Conservation (phyloP, 768 basidiomycete species). For the Filobasidium floriforme region DNA sequence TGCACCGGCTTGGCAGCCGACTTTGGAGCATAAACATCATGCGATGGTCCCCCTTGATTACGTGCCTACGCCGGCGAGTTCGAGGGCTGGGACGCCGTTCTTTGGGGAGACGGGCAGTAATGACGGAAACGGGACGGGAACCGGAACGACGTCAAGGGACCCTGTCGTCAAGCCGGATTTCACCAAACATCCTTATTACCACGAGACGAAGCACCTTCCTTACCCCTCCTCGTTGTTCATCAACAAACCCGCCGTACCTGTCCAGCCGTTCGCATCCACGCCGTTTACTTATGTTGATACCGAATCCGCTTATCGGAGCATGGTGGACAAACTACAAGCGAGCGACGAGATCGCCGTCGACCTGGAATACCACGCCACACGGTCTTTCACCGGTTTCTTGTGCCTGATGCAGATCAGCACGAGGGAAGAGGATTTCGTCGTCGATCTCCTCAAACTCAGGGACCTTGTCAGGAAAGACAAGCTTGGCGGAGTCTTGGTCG, state of each 20-base stretch:
- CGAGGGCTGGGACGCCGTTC: constrained; percentile 17
- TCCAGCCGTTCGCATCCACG: constrained; percentile 56
- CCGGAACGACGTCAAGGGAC: constrained; percentile 6
- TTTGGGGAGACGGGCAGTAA: constrained; percentile 5
- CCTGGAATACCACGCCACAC: constrained; percentile 84
- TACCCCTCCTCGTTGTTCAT: constrained; percentile 66
- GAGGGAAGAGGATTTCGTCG: constrained; percentile 71
- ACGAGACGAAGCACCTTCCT: constrained; percentile 68
- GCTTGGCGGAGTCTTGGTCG: constrained; percentile 74
- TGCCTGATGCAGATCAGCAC: constrained; percentile 71
- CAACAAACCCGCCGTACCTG: constrained; percentile 51
- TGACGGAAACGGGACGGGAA: not conserved
- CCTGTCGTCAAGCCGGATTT: not conserved
- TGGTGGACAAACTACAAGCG: constrained; percentile 61
- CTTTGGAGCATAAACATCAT: constrained; percentile 68
- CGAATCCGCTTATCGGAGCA: constrained; percentile 51
- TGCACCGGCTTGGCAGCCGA: constrained; percentile 58
- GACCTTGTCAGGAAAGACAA: constrained; percentile 57
- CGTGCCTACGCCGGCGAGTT: constrained; percentile 20
- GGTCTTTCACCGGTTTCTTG: constrained; percentile 76
- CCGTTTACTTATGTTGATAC: constrained; percentile 68
- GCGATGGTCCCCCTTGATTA: constrained; percentile 72
- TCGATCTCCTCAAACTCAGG: constrained; percentile 70
- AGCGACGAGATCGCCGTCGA: constrained; percentile 83
- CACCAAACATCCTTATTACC: constrained; percentile 63